These are phyloP conservation scores for Rhizomucor miehei DNA, from an alignment of 371 early-diverging fungal species.

Conservation along the genomic window DNA sequence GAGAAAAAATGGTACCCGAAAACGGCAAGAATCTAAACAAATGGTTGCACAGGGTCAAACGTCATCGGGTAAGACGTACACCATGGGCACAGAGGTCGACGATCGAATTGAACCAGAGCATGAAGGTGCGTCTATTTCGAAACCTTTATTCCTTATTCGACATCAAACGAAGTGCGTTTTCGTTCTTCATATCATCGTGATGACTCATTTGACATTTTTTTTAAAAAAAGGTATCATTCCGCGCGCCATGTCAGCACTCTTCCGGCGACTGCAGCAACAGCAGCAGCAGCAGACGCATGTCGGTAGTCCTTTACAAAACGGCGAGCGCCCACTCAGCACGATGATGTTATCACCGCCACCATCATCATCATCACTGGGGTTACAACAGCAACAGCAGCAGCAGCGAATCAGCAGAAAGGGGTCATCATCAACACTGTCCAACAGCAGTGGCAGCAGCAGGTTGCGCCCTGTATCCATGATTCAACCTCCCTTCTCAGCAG, in stretches of 20 bases:
- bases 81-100: slow-evolving; percentile 91
- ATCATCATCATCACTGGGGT: neutral
- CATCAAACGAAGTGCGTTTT: too few relatives aligned
- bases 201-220: neutral
- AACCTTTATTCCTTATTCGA: too few relatives aligned
- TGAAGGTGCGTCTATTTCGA: slow-evolving; percentile 32
- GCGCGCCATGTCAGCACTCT: slow-evolving; percentile 78
- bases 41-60: slow-evolving; percentile 67
- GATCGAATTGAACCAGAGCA: slow-evolving; percentile 45
- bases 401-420: neutral
- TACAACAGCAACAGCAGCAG: slow-evolving; percentile 3
- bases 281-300: neutral
- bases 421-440: too few relatives aligned
- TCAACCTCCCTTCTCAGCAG: slow-evolving; percentile 4
- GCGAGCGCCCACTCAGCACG: slow-evolving; percentile 6
- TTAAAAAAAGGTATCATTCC: slow-evolving; percentile 85
- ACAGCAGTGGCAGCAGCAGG: slow-evolving; percentile 5
- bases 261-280: slow-evolving; percentile 37
- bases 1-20: slow-evolving; percentile 1
- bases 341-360: slow-evolving; percentile 1
- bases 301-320: neutral
- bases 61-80: slow-evolving; percentile 97
- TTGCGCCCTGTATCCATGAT: slow-evolving; percentile 37
- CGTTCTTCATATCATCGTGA: neutral
- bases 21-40: too few relatives aligned